Conservation (phyloP, 257 asterid genomes). For the Ehretia macrophylla region DNA sequence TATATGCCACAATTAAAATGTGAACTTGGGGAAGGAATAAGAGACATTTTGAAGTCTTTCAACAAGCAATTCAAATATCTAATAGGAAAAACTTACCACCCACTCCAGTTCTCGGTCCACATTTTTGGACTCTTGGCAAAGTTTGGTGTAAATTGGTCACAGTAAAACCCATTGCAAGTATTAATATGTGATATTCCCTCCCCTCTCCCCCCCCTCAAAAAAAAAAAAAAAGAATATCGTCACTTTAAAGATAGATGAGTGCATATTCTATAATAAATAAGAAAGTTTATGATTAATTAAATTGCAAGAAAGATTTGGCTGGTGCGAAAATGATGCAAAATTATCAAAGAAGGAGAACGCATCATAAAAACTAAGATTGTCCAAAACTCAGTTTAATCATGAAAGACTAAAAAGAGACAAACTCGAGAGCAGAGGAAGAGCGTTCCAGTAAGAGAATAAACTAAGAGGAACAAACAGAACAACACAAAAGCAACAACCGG, state of each 20-base stretch:
- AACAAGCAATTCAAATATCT: constrained; percentile 8
- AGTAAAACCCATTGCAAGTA: constrained; percentile 93
- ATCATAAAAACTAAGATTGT: no score
- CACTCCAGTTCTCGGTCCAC: constrained; percentile 99
- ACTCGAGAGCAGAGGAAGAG: no score
- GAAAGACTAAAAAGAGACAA: no score
- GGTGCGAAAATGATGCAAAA: neutral
- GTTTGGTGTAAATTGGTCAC: constrained; percentile 89
- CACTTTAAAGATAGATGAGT: neutral
- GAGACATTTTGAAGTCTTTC: no score
- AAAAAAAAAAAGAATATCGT: constrained; percentile 6
- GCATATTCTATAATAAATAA: neutral
- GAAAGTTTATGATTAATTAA: no score
- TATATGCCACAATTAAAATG: neutral
- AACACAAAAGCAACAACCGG: no score
- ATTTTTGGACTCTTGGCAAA: constrained; percentile 68
- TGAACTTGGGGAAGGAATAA: neutral
- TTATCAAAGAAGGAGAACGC: neutral
- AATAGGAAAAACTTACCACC: constrained; percentile 51
- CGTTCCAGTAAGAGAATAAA: no score
- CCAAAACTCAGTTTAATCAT: no score
- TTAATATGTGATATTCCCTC: constrained; percentile 55
- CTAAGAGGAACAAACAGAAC: no score
- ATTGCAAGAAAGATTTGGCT: no score
- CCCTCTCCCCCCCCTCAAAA: no score